These are phyloP conservation scores for Aspergillus fumigatiaffinis DNA, from an alignment of 2,329 filamentous ascomycete genomes.

Conservation along the genomic window DNA sequence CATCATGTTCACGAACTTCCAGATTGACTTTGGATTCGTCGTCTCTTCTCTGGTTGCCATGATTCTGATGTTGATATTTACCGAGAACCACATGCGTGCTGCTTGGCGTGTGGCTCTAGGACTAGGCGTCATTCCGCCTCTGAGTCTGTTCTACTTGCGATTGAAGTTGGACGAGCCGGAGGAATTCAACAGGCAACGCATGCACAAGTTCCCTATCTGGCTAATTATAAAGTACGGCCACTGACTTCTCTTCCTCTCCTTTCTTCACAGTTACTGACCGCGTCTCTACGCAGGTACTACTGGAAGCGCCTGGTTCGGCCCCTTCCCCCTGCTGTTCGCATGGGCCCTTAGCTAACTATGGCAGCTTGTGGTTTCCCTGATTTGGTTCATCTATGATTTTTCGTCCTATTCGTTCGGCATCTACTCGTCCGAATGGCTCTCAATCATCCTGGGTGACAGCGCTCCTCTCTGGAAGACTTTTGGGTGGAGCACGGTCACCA, in stretches of 20 bases:
- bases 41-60: constrained; percentile 74
- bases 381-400: constrained; percentile 90
- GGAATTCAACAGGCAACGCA: constrained; percentile 67
- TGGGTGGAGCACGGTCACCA: constrained; percentile 85
- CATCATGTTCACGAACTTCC: constrained; percentile 82
- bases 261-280: constrained; percentile 39
- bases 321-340: not conserved
- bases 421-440: constrained; percentile 64
- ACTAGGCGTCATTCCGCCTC: constrained; percentile 71
- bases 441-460: constrained; percentile 57
- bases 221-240: constrained; percentile 46
- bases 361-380: constrained; percentile 59
- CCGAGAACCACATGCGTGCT: constrained; percentile 62
- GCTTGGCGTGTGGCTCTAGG: constrained; percentile 82
- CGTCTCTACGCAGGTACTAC: constrained; percentile 54
- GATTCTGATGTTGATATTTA: constrained; percentile 56
- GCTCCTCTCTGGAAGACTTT: constrained; percentile 71
- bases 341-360: constrained; percentile 3
- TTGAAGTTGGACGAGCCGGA: constrained; percentile 73
- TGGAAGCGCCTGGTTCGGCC: constrained; percentile 59
- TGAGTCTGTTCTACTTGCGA: constrained; percentile 67
- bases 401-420: constrained; percentile 80
- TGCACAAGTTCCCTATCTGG: constrained; percentile 56
- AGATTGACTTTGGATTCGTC: constrained; percentile 83
- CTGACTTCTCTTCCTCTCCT: constrained; percentile 21